Evolutionary conservation across 805 yeast species (phyloP).

Genomic region (Saturnispora sekii): DNA sequence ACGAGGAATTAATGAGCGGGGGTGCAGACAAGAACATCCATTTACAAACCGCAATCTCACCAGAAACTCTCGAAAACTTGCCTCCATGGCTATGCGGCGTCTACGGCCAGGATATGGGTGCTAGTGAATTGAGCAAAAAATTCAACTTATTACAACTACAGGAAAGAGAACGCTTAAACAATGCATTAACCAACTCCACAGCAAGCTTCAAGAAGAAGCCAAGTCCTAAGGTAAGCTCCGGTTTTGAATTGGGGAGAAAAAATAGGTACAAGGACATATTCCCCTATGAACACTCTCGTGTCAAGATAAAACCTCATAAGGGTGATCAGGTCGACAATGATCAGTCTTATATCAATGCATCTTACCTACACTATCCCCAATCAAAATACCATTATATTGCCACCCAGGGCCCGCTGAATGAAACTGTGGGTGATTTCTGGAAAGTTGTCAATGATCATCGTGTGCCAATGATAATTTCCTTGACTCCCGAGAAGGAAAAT

Average conservation of each 20-base stretch:
- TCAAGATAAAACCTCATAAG: conserved; percentile 35
- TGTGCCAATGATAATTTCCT: conserved; percentile 59
- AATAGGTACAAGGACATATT: conserved; percentile 84
- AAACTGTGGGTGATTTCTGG: conserved; percentile 80
- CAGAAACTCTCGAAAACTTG: conserved; percentile 22
- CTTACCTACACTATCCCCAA: conserved; percentile 43
- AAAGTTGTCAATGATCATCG: conserved; percentile 57
- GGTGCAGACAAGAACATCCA: conserved; percentile 22
- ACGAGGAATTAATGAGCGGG: conserved; percentile 37
- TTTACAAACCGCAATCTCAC: conserved; percentile 17
- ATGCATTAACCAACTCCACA: conserved; percentile 23
- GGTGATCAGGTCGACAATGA: conserved; percentile 28
- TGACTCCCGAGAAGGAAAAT: conserved; percentile 69
- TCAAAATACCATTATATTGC: conserved; percentile 54
- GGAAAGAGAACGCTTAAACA: conserved; percentile 59
- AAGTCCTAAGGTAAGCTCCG: conserved; percentile 43
- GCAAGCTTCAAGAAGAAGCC: conserved; percentile 26
- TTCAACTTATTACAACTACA: conserved; percentile 59
- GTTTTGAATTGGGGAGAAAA: conserved; percentile 72
- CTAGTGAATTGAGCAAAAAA: conserved; percentile 35
- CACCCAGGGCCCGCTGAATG: conserved; percentile 76
- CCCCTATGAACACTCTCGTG: conserved; percentile 81
- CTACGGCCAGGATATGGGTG: conserved; percentile 29
- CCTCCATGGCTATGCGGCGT: conserved; percentile 47
- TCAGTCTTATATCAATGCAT: conserved; percentile 70